Conservation (phyloP, 2,329 filamentous ascomycete species). For the Diaporthe humulicola region DNA sequence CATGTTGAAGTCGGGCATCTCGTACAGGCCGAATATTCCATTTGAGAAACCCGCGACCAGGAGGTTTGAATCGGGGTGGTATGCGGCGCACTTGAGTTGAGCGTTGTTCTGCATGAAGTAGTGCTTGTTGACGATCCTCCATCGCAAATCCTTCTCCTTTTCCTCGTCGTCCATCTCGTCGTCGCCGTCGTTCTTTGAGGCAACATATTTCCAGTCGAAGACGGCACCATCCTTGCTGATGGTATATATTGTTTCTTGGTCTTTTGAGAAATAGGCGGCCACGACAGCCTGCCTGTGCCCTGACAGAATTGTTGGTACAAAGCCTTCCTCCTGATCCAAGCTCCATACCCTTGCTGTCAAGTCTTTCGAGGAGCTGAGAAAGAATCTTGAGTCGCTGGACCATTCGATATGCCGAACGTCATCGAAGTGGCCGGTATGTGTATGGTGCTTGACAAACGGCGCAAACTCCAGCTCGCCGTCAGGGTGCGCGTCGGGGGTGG, state of each 20-base stretch:
- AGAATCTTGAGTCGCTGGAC: constrained; percentile 96
- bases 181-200: constrained; percentile 70
- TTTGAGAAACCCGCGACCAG: constrained; percentile 97
- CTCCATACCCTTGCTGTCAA: constrained; percentile 97
- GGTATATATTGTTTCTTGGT: constrained; percentile 96
- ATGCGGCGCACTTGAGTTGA: constrained; percentile 89
- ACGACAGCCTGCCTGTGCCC: constrained; percentile 92
- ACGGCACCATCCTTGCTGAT: constrained; percentile 97
- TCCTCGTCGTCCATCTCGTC: constrained; percentile 72
- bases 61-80: constrained; percentile 88
- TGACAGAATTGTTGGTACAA: constrained; percentile 88
- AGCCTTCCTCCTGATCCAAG: constrained; percentile 86
- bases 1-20: constrained; percentile 94
- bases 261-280: constrained; percentile 95
- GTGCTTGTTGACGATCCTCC: constrained; percentile 91
- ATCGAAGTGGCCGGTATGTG: constrained; percentile 91
- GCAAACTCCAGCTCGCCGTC: constrained; percentile 93
- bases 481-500: constrained; percentile 82
- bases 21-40: constrained; percentile 92
- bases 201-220: constrained; percentile 91
- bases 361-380: constrained; percentile 92
- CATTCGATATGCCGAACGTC: constrained; percentile 88
- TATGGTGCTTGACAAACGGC: constrained; percentile 90
- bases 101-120: constrained; percentile 95
- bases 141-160: constrained; percentile 77